These are phyloP conservation scores for Senna tora DNA, from an alignment of 306 rosid species.

Conservation along the genomic window DNA sequence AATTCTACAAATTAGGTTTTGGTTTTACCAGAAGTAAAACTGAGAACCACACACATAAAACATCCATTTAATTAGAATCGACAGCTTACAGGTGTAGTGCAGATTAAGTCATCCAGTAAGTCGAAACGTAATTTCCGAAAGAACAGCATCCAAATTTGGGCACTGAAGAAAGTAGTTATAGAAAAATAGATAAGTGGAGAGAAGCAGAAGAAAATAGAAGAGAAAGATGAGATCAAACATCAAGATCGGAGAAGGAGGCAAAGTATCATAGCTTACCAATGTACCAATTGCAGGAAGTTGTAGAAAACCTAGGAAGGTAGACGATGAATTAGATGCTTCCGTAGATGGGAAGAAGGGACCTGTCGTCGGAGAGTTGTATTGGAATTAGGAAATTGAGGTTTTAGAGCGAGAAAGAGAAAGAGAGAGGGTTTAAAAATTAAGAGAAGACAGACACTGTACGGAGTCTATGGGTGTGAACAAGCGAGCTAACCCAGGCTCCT, in stretches of 20 bases:
- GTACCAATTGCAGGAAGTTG: constrained; percentile 42
- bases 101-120: constrained; percentile 7
- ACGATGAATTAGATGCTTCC: constrained; percentile 28
- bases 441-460: constrained; percentile 6
- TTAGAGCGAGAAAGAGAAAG: constrained; percentile 42
- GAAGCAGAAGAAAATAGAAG: not conserved
- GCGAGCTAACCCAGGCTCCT: not conserved
- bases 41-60: constrained; percentile 34
- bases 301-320: constrained; percentile 28
- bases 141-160: constrained; percentile 9
- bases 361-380: constrained; percentile 31
- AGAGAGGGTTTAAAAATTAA: constrained; percentile 24
- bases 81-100: constrained; percentile 22
- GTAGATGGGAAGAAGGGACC: constrained; percentile 9
- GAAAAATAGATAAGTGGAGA: constrained; percentile 4
- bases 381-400: constrained; percentile 41
- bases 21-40: constrained; percentile 23
- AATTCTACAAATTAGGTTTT: constrained; percentile 41
- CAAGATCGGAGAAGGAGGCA: not conserved
- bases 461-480: not conserved
- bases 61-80: constrained; percentile 16
- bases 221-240: constrained; percentile 55
- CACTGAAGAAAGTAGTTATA: not conserved
- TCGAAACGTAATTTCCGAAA: not conserved
- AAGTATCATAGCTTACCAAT: constrained; percentile 57